Conservation (phyloP, 495 filamentous ascomycete genomes). For the Saxispiralis lemnorum region DNA sequence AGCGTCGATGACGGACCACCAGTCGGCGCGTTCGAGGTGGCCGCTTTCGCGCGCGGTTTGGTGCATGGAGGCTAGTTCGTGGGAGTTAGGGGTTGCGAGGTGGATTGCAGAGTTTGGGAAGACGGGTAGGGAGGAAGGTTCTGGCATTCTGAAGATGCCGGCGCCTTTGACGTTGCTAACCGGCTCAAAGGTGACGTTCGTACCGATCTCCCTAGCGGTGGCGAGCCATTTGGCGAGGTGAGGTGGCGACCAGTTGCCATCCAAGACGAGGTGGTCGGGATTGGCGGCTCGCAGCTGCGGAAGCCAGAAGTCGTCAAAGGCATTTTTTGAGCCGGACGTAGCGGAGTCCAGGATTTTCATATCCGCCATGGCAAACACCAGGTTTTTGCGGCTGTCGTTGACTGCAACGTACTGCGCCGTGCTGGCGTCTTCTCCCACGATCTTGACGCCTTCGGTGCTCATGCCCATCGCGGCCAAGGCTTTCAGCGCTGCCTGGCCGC, state of each 20-base stretch:
- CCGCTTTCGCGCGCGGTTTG: slow-evolving; percentile 39
- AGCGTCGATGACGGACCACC: slow-evolving; percentile 65
- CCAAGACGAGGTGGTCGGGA: slow-evolving; percentile 60
- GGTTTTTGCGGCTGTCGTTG: slow-evolving; percentile 65
- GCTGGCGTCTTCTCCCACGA: slow-evolving; percentile 33
- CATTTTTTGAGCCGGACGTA: slow-evolving; percentile 3
- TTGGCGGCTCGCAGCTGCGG: slow-evolving; percentile 35
- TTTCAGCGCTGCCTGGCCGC: slow-evolving; percentile 51
- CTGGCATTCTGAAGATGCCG: slow-evolving; percentile 37
- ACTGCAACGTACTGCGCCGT: slow-evolving; percentile 86
- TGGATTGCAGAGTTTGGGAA: slow-evolving; percentile 47
- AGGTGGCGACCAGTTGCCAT: slow-evolving; percentile 59
- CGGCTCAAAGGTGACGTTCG: slow-evolving; percentile 71
- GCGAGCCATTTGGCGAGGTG: slow-evolving; percentile 45
- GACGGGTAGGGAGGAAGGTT: slow-evolving; percentile 22
- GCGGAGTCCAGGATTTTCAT: slow-evolving; percentile 61
- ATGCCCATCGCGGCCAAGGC: slow-evolving; percentile 45
- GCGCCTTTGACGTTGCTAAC: slow-evolving; percentile 64
- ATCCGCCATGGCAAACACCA: slow-evolving; percentile 81
- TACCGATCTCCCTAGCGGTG: slow-evolving; percentile 33
- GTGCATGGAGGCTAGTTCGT: slow-evolving; percentile 67
- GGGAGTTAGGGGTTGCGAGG: slow-evolving; percentile 63
- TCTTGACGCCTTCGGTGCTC: slow-evolving; percentile 41
- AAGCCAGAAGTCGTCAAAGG: slow-evolving; percentile 36
- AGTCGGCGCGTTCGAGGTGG: slow-evolving; percentile 48